Conservation (phyloP, 805 yeast genomes). For the Ogataea thermomethanolica region DNA sequence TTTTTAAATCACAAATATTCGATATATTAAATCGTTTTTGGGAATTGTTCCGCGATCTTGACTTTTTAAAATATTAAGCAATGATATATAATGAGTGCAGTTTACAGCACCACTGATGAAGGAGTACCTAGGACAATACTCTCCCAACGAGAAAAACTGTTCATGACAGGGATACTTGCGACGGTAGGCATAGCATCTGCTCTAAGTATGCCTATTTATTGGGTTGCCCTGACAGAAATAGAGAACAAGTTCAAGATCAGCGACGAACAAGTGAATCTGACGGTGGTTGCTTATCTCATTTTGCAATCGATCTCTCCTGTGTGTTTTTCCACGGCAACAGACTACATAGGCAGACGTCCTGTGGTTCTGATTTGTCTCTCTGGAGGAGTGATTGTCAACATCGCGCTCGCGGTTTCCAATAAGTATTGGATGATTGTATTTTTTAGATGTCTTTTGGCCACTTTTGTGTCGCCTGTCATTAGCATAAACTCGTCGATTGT, state of each 20-base stretch:
- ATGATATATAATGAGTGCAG: no score
- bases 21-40: no score
- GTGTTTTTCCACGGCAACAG: conserved; percentile 65
- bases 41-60: not conserved
- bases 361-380: conserved; percentile 51
- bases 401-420: conserved; percentile 60
- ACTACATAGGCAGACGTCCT: conserved; percentile 69
- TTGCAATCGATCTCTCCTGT: conserved; percentile 79
- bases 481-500: conserved; percentile 67
- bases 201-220: conserved; percentile 71
- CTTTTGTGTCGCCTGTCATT: conserved; percentile 72
- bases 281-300: conserved; percentile 72
- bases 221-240: conserved; percentile 67
- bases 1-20: no score
- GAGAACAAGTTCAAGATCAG: conserved; percentile 51
- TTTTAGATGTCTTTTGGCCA: conserved; percentile 71
- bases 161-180: conserved; percentile 40
- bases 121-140: conserved; percentile 42
- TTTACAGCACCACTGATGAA: no score
- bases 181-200: conserved; percentile 63
- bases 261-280: conserved; percentile 57
- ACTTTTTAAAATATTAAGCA: no score
- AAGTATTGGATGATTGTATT: conserved; percentile 60
- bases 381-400: conserved; percentile 56
- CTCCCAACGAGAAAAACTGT: conserved; percentile 36